These are phyloP conservation scores for Scalesia atractyloides DNA, from an alignment of 129 eudicot species.

Conservation along the genomic window DNA sequence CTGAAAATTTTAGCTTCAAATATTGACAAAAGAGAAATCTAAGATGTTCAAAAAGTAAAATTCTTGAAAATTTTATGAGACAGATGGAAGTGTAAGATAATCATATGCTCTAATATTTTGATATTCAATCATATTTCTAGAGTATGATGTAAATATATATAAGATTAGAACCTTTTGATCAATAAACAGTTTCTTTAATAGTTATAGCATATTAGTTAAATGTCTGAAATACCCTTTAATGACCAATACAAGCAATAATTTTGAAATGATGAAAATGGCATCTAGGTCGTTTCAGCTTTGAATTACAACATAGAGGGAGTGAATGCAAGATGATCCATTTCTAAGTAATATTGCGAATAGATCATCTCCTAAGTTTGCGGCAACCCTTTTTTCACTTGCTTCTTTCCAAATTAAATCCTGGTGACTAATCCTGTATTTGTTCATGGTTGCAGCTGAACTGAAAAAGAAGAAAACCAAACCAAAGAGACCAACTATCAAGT, in stretches of 20 bases:
- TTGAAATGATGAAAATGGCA: constrained; percentile 10
- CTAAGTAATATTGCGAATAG: not conserved
- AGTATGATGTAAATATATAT: not conserved
- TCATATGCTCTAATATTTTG: not conserved
- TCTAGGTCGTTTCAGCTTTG: constrained; percentile 1
- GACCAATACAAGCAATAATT: not conserved
- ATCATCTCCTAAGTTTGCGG: not conserved
- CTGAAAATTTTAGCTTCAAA: not conserved
- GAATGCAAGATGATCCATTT: constrained; percentile 7
- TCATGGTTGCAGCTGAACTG: constrained; percentile 39
- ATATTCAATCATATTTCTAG: not conserved
- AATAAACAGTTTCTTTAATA: not conserved
- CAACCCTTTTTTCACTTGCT: not conserved
- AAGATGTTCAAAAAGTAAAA: not conserved
- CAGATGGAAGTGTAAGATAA: not conserved
- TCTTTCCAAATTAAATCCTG: constrained; percentile 3
- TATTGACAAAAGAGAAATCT: not conserved
- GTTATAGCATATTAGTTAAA: not conserved
- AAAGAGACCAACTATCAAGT: constrained; percentile 42
- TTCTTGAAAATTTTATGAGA: not conserved
- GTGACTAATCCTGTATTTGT: constrained; percentile 20
- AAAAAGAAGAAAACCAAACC: constrained; percentile 42
- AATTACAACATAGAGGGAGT: constrained; percentile 3
- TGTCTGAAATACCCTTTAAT: constrained; percentile 7
- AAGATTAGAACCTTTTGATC: not conserved